Evolutionary conservation across 345 rosid genomes (phyloP).

Genomic region (Citropsis articulata): DNA sequence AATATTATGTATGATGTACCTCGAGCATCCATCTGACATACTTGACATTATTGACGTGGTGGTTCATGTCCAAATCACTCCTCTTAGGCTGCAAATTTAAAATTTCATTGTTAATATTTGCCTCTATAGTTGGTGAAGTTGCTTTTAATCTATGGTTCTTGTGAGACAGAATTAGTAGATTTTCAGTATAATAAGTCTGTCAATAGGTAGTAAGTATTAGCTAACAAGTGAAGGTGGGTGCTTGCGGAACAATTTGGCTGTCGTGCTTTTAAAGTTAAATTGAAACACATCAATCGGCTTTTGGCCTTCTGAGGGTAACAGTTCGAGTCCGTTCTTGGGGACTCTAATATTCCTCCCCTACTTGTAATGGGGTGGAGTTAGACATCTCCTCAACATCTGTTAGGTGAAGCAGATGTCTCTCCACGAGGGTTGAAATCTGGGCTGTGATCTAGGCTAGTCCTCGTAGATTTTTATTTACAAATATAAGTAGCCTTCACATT

Average conservation of each 20-base stretch:
- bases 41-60: constrained; percentile 73
- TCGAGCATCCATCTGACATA: constrained; percentile 74
- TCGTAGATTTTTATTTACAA: too few relatives aligned
- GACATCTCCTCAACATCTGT: too few relatives aligned
- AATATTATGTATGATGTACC: constrained; percentile 28
- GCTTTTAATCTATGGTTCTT: not conserved
- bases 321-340: too few relatives aligned
- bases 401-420: too few relatives aligned
- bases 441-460: too few relatives aligned
- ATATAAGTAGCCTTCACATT: too few relatives aligned
- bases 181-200: not conserved
- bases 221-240: not conserved
- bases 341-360: too few relatives aligned
- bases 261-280: not conserved
- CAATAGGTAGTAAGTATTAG: not conserved
- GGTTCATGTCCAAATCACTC: constrained; percentile 69
- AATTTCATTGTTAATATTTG: not conserved
- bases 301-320: too few relatives aligned
- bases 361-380: too few relatives aligned
- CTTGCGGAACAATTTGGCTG: not conserved
- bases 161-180: not conserved
- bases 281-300: not conserved
- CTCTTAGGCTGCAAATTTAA: constrained; percentile 44
- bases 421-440: too few relatives aligned
- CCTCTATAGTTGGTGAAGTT: not conserved